Evolutionary conservation across 495 filamentous ascomycete species (phyloP).

Genomic region (Copromyces sp.): DNA sequence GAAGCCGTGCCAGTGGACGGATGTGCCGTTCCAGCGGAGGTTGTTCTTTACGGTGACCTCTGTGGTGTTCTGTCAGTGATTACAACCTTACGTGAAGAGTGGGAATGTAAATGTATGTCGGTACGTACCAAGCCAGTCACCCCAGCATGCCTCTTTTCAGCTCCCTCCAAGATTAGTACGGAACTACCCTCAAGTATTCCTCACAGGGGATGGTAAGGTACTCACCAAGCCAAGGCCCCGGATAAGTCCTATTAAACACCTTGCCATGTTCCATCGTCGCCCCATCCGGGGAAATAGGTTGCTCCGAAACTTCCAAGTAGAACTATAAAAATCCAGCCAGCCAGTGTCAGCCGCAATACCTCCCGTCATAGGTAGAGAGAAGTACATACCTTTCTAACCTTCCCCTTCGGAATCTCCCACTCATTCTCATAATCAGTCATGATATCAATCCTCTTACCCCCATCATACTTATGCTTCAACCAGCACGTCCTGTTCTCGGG

Average conservation of each 20-base stretch:
- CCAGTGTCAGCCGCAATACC: neutral
- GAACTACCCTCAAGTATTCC: neutral
- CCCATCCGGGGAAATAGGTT: slow-evolving; percentile 8
- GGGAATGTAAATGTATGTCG: neutral
- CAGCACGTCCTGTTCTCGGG: slow-evolving; percentile 6
- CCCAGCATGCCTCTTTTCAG: slow-evolving; percentile 7
- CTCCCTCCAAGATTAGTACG: neutral
- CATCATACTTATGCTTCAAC: slow-evolving; percentile 1
- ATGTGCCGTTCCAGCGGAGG: slow-evolving; percentile 8
- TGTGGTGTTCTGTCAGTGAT: neutral
- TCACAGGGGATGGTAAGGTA: neutral
- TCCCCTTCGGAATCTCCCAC: neutral
- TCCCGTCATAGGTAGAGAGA: too few species aligned
- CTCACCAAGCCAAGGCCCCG: slow-evolving; percentile 9
- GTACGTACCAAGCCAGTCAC: slow-evolving; percentile 1
- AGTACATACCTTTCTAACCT: neutral
- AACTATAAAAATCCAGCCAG: neutral
- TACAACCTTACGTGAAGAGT: neutral
- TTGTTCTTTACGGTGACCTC: slow-evolving; percentile 8
- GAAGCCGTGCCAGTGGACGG: slow-evolving; percentile 21
- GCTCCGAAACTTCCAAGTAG: slow-evolving; percentile 6
- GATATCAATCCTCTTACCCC: slow-evolving; percentile 1
- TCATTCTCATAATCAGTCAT: slow-evolving; percentile 8
- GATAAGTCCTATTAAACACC: slow-evolving; percentile 6
- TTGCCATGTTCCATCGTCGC: slow-evolving; percentile 11